Percentiles rank a stretch among this genome's conserved stretches.
Conservation (phyloP, 345 rosid species). For the Hibiscus mutabilis region DNA sequence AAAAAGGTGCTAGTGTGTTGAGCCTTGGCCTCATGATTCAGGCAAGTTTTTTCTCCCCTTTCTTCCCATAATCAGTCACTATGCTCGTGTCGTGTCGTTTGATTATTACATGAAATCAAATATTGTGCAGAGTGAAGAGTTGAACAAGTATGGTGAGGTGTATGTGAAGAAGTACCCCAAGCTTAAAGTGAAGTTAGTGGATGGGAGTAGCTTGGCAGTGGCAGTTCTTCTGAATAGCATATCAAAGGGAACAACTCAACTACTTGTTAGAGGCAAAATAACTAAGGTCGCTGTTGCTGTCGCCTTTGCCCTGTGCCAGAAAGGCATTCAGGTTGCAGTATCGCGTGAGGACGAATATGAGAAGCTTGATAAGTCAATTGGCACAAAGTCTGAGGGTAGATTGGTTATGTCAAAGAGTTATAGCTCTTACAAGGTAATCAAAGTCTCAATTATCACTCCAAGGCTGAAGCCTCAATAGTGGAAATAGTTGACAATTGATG, state of each 20-base stretch:
- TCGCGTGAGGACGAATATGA: slow-evolving; percentile 22
- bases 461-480: too few species aligned
- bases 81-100: not conserved
- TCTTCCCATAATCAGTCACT: not conserved
- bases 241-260: slow-evolving; percentile 42
- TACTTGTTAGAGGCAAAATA: slow-evolving; percentile 38
- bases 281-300: slow-evolving; percentile 47
- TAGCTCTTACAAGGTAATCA: slow-evolving; percentile 25
- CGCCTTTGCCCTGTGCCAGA: slow-evolving; percentile 35
- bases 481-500: too few species aligned
- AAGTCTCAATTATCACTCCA: too few species aligned
- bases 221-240: slow-evolving; percentile 39
- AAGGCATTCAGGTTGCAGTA: slow-evolving; percentile 35
- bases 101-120: not conserved
- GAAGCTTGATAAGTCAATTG: slow-evolving; percentile 29
- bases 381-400: slow-evolving; percentile 6
- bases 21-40: slow-evolving; percentile 25
- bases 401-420: slow-evolving; percentile 24
- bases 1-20: slow-evolving; percentile 46
- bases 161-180: too few species aligned
- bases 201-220: too few species aligned
- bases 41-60: slow-evolving; percentile 23
- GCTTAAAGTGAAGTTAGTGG: too few species aligned
- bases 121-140: slow-evolving; percentile 3
- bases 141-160: too few species aligned